Evolutionary conservation across 2,329 filamentous ascomycete genomes (phyloP).

Genomic region (Diaporthe destruens): DNA sequence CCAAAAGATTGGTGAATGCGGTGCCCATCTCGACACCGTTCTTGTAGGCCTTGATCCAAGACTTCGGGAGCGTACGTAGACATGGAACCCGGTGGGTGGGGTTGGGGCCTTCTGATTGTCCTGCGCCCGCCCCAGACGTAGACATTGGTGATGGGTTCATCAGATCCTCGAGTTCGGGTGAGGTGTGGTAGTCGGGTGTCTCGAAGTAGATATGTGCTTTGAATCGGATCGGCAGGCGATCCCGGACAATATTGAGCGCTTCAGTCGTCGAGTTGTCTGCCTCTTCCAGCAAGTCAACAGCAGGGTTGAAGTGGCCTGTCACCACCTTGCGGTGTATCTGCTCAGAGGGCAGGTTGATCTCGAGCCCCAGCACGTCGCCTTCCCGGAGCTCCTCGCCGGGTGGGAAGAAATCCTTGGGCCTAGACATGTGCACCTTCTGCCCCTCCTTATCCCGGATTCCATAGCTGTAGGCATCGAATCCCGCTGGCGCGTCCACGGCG

Average conservation of each 20-base stretch:
- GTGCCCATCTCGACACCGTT: slow-evolving; percentile 90
- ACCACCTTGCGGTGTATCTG: slow-evolving; percentile 89
- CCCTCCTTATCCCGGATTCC: slow-evolving; percentile 90
- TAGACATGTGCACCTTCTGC: slow-evolving; percentile 92
- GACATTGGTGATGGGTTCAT: slow-evolving; percentile 75
- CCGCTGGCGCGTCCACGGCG: slow-evolving; percentile 84
- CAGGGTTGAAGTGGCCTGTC: slow-evolving; percentile 87
- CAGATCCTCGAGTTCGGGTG: slow-evolving; percentile 88
- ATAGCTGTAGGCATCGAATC: slow-evolving; percentile 94
- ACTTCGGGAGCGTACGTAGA: slow-evolving; percentile 88
- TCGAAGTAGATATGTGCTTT: slow-evolving; percentile 96
- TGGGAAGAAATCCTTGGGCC: slow-evolving; percentile 90
- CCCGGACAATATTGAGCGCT: slow-evolving; percentile 86
- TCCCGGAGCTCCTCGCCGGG: slow-evolving; percentile 83
- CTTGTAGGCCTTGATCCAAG: slow-evolving; percentile 90
- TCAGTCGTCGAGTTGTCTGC: slow-evolving; percentile 66
- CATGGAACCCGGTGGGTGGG: slow-evolving; percentile 79
- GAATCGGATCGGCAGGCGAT: slow-evolving; percentile 94
- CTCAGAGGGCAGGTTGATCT: slow-evolving; percentile 90
- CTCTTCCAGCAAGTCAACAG: slow-evolving; percentile 77
- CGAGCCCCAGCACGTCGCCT: slow-evolving; percentile 93
- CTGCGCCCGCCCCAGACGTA: slow-evolving; percentile 53
- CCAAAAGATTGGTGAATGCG: slow-evolving; percentile 86
- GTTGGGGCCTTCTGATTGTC: slow-evolving; percentile 71
- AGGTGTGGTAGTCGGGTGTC: slow-evolving; percentile 87